Base-by-base conservation (phyloP, 164 flowering plant genomes). In the Cinnamomum chago region DNA sequence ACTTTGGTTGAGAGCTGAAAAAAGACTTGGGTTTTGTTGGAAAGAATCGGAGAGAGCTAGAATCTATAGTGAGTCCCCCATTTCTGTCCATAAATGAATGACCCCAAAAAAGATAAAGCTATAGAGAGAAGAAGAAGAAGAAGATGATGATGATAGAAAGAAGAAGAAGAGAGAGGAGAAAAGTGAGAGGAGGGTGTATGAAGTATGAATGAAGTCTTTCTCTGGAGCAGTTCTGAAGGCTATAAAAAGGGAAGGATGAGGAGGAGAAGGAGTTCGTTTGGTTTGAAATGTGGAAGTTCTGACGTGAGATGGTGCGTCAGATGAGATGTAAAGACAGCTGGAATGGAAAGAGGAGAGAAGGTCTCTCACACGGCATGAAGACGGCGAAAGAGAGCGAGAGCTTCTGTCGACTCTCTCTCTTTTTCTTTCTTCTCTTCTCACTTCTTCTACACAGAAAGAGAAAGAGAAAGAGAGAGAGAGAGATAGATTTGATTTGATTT, bases 51-150 rank as follows among this genome's bases (percentile, higher is more conserved):
- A 76, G 66, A 23, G 73, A 83, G 79, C 84, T 84, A 76, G 85
- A 78, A 81, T 86, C 89, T 77, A 88, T 50, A 79, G 87, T 78
- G 80, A 91, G 85, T 82, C 90, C 94, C 76, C 89, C 81, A 25
- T 81, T 79, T 81, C 75, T 87, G 82, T 87, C 92, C 95, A 92
- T 89, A 73, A 79, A 85, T 73, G 27, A 51, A 80, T 68, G 79
- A 51, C 12, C 20, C 17, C 47, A 70, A 73, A 68, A 72, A 23
- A 70, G 28, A 73, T 52, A 52, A 15, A 69, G 81, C 68, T 71
- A 73, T 35, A 73, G 58, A 70, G 58, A 35, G 51, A 70, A 25
- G 17, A 66, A 65, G 50, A 73, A 25, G 15, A 58, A 79, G 84
- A 66, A 65, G 68, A n/a, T 18, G 7, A 58, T 78, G 84, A 12